Conservation (phyloP, 2,329 filamentous ascomycete species). For the Fusarium incarnatum region DNA sequence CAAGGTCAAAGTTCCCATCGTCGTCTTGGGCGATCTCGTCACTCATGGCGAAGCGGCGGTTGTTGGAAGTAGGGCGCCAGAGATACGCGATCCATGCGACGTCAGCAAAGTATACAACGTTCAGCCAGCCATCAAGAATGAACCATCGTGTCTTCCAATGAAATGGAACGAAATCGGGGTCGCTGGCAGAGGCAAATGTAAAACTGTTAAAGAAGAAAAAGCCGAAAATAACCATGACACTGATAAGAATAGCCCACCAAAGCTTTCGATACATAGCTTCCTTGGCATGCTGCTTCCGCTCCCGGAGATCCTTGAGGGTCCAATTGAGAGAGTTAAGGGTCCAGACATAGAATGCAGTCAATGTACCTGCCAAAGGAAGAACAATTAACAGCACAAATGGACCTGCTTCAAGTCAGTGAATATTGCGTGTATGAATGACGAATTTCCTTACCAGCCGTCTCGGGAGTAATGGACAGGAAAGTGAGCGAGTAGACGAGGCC, state of each 20-base stretch:
- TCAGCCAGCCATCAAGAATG: constrained; percentile 95
- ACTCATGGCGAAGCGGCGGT: constrained; percentile 97
- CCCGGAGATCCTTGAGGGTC: constrained; percentile 95
- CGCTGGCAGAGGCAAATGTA: constrained; percentile 85
- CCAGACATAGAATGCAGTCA: constrained; percentile 99
- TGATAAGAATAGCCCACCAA: constrained; percentile 96
- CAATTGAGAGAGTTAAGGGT: constrained; percentile 94
- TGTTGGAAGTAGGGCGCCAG: constrained; percentile 96
- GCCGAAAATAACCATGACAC: constrained; percentile 93
- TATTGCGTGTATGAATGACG: background rate
- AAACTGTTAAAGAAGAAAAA: constrained; percentile 99
- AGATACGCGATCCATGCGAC: constrained; percentile 94
- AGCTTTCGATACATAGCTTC: constrained; percentile 97
- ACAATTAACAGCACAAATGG: constrained; percentile 94
- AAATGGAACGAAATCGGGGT: constrained; percentile 91
- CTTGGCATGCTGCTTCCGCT: constrained; percentile 93
- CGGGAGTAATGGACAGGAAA: constrained; percentile 87
- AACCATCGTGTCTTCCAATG: constrained; percentile 99
- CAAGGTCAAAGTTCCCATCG: constrained; percentile 93
- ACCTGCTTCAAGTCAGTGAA: constrained; percentile 60
- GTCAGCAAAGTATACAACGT: constrained; percentile 94
- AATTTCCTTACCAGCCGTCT: constrained; percentile 73
- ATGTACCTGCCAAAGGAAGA: constrained; percentile 86
- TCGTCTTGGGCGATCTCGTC: constrained; percentile 99
- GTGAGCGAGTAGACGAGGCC: constrained; percentile 93